Evolutionary conservation across 106 monocot species (phyloP), one percentile per base, ranked within the genome.

Genomic region (Dioscorea dumetorum): DNA sequence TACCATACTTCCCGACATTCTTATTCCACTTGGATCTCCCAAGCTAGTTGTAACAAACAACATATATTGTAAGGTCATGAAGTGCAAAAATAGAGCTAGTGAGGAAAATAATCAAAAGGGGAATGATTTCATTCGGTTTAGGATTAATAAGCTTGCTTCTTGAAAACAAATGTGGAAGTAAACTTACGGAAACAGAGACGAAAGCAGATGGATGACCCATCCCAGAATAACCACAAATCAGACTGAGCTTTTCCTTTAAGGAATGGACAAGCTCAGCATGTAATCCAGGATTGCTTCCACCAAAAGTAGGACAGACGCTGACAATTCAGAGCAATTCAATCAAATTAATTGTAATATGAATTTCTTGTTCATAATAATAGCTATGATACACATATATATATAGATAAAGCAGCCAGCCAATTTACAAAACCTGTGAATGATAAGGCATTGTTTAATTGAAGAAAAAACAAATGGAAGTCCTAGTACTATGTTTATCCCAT

Each of bases 1-100:
- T 50, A 61, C 95, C 95, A 0, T 91, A 84, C 50, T 62, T 97
- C 33, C 95, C 95, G 8, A 79, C 72, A 67, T 97, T 48, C 12
- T 84, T 91, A 80, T 97, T 97, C 88, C 91, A 97, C 73, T 91
- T 97, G 31, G 95, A 97, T 70, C 95, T 86, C 62, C 95, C 95
- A 67, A 97, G 56, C 95, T 97, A 79, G 66, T 35, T 51, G 15
- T 12, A 31, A 17, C 50, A 70, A 52, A 17, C n/a, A 12, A 31
- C 13, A 14, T 18, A 3, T 22, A 23, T 60, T 23, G 22, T 60
- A 22, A 23, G 22, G 19, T 56, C 15, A 18, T 18, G n/a, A 56
- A 18, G 19, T 56, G 54, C 54, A 56, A 56, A 56, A 56, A 11
- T 19, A 19, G 19, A 2, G 13, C 16, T 56, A 18, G 41, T 41